Evolutionary conservation across 2,329 filamentous ascomycete species (phyloP).

Genomic region (Nothopassalora personata): DNA sequence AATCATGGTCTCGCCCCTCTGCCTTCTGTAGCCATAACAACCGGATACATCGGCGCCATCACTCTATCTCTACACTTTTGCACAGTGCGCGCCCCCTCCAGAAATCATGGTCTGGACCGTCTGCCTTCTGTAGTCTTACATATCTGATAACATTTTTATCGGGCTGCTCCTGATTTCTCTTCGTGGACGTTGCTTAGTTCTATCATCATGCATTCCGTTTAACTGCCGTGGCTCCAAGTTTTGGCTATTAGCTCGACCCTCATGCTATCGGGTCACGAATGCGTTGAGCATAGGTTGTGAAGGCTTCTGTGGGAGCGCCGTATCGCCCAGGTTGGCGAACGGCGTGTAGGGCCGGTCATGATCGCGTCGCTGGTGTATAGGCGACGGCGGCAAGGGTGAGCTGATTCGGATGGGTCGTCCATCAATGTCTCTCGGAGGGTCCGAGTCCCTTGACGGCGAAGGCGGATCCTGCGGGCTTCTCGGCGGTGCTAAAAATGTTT

Average conservation of each 20-base stretch:
- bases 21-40: too few species aligned
- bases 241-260: background rate
- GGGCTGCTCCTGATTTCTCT: too few species aligned
- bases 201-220: too few species aligned
- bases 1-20: too few species aligned
- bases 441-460: background rate
- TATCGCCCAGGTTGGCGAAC: background rate
- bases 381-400: conserved; percentile 8
- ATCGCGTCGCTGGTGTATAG: conserved; percentile 1
- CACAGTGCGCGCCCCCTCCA: too few species aligned
- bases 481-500: background rate
- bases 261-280: background rate
- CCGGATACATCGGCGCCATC: background rate
- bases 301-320: conserved; percentile 3
- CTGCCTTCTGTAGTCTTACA: too few species aligned
- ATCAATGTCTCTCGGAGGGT: background rate
- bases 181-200: too few species aligned
- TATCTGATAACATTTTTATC: too few species aligned
- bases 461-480: background rate
- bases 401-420: conserved; percentile 8
- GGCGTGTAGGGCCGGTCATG: background rate
- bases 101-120: too few species aligned
- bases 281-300: conserved; percentile 8
- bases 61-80: too few species aligned
- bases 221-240: too few species aligned